Base-by-base conservation (phyloP, 2,329 filamentous ascomycete species). In the Penicillium paneum region DNA sequence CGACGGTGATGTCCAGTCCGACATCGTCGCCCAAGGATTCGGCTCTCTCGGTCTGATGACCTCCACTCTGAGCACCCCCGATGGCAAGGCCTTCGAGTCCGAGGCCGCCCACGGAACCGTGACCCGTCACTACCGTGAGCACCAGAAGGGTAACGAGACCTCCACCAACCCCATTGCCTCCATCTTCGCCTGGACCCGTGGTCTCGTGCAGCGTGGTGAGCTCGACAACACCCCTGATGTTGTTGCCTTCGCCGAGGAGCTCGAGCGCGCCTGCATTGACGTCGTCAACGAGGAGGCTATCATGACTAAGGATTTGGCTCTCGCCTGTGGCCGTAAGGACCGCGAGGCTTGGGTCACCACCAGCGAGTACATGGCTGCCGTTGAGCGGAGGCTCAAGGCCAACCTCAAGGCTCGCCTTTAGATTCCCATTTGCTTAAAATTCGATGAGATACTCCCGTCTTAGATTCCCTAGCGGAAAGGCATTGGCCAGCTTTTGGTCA, bases 251-350 rank as follows among this genome's bases (percentile, higher is more conserved):
- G 94, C 93, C 55, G 90, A 97, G 80, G 84, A 83, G 70, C 84
- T 99, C 52, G 94, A 99, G 83, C 83, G 89, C 76, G 94, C 94
- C 35, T 97, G 94, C 75, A 82, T 97, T 56, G 91, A 97, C 75
- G 93, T 93, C 26, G 94, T 99, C 64, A 90, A 97, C 73, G 76
- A 89, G 55, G 93, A 97, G 71, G 90, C 90, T 60, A 89, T 97
- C 79, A 99, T 97, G 94, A 99, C 94, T 75, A 99, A 99, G 86
- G 94, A 99, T 77, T 79, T 99, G 67, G 94, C 94, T n/a, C 84
- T 97, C 56, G 89, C 92, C 45, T 94, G 90, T 74, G 94, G 94
- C 68, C 92, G 92, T 82, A 91, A 88, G 67, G 87, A 84, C 58
- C 84, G 90, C 64, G 84, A 84, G 67, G 87, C 90, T 71, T 97